Evolutionary conservation across 1,139 yeast genomes (phyloP).

Genomic region (Suhomyces coccinellae): DNA sequence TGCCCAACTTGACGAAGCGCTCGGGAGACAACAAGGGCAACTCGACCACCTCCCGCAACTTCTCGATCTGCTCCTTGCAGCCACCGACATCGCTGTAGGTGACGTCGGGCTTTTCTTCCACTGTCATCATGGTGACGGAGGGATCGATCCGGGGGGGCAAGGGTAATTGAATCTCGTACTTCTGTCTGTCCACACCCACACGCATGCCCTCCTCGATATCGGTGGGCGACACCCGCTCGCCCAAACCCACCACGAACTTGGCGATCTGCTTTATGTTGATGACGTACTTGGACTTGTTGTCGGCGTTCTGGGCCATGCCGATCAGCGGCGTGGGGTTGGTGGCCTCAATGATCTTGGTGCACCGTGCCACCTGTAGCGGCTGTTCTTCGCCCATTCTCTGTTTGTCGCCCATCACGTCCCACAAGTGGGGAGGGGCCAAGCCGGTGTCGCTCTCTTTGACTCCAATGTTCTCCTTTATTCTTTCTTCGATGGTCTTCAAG

Average conservation of each 20-base stretch:
- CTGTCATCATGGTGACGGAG: slow-evolving; percentile 99
- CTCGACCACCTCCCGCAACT: slow-evolving; percentile 95
- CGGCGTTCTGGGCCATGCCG: slow-evolving; percentile 56
- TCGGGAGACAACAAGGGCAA: slow-evolving; percentile 93
- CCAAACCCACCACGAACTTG: slow-evolving; percentile 93
- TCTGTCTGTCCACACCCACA: slow-evolving; percentile 97
- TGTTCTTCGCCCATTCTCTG: slow-evolving; percentile 92
- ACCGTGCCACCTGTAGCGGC: slow-evolving; percentile 96
- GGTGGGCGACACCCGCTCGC: slow-evolving; percentile 95
- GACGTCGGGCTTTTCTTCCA: slow-evolving; percentile 95
- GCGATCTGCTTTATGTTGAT: slow-evolving; percentile 98
- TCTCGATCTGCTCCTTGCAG: slow-evolving; percentile 96
- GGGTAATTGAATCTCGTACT: slow-evolving; percentile 94
- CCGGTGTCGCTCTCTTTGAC: slow-evolving; percentile 96
- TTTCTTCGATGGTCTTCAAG: slow-evolving; percentile 74
- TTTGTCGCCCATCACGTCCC: slow-evolving; percentile 98
- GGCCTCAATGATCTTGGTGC: slow-evolving; percentile 91
- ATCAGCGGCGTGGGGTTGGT: slow-evolving; percentile 36
- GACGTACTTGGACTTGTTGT: slow-evolving; percentile 86
- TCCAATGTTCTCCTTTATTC: slow-evolving; percentile 92
- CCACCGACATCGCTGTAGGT: slow-evolving; percentile 95
- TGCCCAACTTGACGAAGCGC: slow-evolving; percentile 91
- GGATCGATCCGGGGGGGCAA: slow-evolving; percentile 98
- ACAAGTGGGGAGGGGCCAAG: slow-evolving; percentile 87
- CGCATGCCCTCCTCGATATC: slow-evolving; percentile 99